These are phyloP conservation scores for Crithidia brevicula DNA, from an alignment of 208 protist species.

Conservation along the genomic window DNA sequence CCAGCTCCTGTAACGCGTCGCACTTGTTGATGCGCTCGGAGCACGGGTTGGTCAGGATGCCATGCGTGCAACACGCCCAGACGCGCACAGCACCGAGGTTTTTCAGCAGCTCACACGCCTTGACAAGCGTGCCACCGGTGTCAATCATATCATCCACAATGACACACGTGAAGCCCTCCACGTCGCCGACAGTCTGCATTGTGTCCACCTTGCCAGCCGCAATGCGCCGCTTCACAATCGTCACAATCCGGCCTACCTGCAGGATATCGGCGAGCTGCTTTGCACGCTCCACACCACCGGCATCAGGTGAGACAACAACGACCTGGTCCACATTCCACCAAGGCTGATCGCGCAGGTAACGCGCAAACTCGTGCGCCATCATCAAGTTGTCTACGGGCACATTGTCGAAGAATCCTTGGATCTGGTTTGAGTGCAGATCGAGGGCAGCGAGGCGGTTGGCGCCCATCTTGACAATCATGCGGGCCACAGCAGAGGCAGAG, in stretches of 20 bases:
- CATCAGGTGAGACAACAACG: constrained; percentile 96
- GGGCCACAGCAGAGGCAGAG: constrained; percentile 91
- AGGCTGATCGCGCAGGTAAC: constrained; percentile 61
- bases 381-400: constrained; percentile 93
- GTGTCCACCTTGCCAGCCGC: constrained; percentile 80
- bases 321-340: constrained; percentile 84
- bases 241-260: constrained; percentile 90
- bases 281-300: constrained; percentile 94
- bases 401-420: constrained; percentile 97
- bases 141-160: constrained; percentile 98
- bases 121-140: constrained; percentile 94
- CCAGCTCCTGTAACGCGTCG: constrained; percentile 83
- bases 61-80: constrained; percentile 95
- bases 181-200: constrained; percentile 95
- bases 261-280: constrained; percentile 91
- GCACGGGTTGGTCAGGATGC: constrained; percentile 91
- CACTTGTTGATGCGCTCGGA: constrained; percentile 88
- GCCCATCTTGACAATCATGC: constrained; percentile 92
- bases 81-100: constrained; percentile 92
- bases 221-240: constrained; percentile 94
- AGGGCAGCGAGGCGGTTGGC: constrained; percentile 92
- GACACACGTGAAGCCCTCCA: constrained; percentile 91
- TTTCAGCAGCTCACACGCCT: constrained; percentile 92
- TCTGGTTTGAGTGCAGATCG: constrained; percentile 95
- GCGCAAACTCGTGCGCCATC: constrained; percentile 84